Conservation (phyloP, 768 basidiomycete species). For the Austroboletus festivus region DNA sequence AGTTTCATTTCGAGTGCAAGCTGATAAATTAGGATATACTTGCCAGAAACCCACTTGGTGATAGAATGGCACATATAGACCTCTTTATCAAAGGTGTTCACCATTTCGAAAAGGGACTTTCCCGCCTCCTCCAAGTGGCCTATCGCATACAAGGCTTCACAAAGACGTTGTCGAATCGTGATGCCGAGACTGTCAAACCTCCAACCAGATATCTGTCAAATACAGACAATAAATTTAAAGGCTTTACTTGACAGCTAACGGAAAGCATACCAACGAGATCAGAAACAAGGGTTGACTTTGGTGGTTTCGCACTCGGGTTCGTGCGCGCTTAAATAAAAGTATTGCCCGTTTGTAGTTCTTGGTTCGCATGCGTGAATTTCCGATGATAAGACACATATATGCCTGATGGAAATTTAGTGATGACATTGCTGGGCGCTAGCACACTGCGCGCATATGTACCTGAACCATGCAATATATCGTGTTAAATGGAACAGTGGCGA, state of each 20-base stretch:
- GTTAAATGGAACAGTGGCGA: not conserved
- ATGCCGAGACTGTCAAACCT: slow-evolving; percentile 1
- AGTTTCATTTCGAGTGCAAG: not conserved
- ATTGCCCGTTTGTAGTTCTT: not conserved
- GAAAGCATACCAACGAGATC: slow-evolving; percentile 6
- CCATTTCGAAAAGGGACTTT: not conserved
- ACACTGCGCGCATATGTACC: not conserved
- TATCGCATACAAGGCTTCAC: slow-evolving; percentile 1
- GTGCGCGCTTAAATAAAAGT: not conserved
- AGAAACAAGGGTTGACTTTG: not conserved
- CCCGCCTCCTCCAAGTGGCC: not conserved
- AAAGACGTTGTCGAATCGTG: not conserved
- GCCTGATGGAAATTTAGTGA: slow-evolving; percentile 1
- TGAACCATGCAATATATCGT: not conserved
- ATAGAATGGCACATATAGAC: not conserved
- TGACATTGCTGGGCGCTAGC: not conserved
- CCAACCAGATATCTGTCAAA: slow-evolving; percentile 10
- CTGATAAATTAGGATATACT: not conserved
- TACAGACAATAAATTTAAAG: not conserved
- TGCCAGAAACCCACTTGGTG: not conserved
- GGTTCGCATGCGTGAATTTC: not conserved
- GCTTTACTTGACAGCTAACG: no score
- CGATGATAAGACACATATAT: slow-evolving; percentile 8
- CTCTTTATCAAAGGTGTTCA: not conserved
- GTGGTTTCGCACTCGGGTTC: not conserved